Base-by-base conservation (phyloP, 179 eudicot species). In the Sideroxylon spinosum region DNA sequence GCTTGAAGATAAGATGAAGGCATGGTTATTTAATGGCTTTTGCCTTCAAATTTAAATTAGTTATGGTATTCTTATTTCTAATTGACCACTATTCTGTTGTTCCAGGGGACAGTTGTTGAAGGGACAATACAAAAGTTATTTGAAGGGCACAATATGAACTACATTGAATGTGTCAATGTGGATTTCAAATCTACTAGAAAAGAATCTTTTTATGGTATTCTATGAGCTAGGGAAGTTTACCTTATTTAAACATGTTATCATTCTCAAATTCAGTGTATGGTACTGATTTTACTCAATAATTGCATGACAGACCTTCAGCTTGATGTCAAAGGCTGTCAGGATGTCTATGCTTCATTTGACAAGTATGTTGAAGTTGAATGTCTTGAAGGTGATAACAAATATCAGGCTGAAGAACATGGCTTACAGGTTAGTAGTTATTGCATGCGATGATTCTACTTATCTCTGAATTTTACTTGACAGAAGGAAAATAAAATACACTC, bases 1-100 rank as follows among this genome's bases (percentile, higher is more conserved):
- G 76, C 94, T 92, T 74, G 97, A 92, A 80, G 94, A 92, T 75
- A 92, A 92, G 80, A 92, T 92, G 97, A 92, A 92, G 97, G 97
- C 89, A 76, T 55, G 52, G 57, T 50, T 28, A 57, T 57, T 68
- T 19, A 37, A 9, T 37, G 19, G 77, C 48, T 60, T 48, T 20
- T 1, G 25, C 67, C 19, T 74, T 29, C 7, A 49, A 53, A 7
- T 26, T 56, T 4, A 6, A 26, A 56, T 73, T 71, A 29, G 67
- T 56, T 16, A 9, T 59, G 25, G 20, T 32, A 26, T 56, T 70
- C 16, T 52, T 52, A 52, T 52, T 10, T 14, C 16, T 52, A 52
- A 1, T 52, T 77, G 29, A 61, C 52, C 16, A 20, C 25, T 78
- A 26, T 49, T 82, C 55, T 81, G 56, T 74, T 82, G 84, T 79